These are phyloP conservation scores for Canariomyces notabilis DNA, from an alignment of 2,329 filamentous ascomycete genomes.

Conservation along the genomic window DNA sequence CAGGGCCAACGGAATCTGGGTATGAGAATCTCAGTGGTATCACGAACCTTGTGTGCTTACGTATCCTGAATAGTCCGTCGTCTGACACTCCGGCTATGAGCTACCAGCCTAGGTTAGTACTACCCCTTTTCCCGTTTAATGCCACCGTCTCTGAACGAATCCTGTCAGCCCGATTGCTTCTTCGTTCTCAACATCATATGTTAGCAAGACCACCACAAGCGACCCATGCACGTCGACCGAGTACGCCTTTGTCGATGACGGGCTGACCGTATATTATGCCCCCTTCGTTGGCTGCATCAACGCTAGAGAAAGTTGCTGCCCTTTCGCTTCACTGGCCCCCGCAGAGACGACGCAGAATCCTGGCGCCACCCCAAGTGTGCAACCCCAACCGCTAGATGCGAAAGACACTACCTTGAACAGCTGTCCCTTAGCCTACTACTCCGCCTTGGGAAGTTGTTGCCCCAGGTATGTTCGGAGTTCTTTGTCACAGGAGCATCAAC, in stretches of 20 bases:
- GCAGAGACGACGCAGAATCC: background rate
- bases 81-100: background rate
- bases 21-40: background rate
- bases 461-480: conserved; percentile 16
- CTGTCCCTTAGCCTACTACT: conserved; percentile 20
- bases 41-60: background rate
- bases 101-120: background rate
- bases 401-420: conserved; percentile 8
- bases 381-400: conserved; percentile 7
- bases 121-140: background rate
- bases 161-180: background rate
- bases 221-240: conserved; percentile 15
- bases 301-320: conserved; percentile 18
- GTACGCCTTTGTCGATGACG: conserved; percentile 17
- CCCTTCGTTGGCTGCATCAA: conserved; percentile 21
- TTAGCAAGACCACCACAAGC: background rate
- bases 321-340: conserved; percentile 8
- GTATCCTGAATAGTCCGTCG: background rate
- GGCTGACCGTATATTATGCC: conserved; percentile 13
- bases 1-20: background rate
- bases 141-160: background rate
- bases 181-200: background rate
- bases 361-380: background rate
- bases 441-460: conserved; percentile 17
- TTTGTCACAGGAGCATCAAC: background rate